These are phyloP conservation scores for Cornus suecica DNA, from an alignment of 148 eudicot species.

Conservation along the genomic window DNA sequence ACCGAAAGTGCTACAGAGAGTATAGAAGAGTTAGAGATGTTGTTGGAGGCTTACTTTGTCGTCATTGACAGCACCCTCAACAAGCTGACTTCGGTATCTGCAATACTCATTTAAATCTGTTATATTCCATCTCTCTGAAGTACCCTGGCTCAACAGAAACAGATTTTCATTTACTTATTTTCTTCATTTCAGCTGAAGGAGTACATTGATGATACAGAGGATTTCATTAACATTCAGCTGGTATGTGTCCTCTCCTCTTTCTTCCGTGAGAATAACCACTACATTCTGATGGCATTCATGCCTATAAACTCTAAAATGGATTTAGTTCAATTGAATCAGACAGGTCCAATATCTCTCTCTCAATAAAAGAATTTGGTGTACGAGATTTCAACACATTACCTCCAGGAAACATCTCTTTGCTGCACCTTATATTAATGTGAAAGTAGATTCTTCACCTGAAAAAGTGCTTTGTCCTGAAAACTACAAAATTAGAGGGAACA, in stretches of 20 bases:
- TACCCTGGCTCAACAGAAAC: not conserved
- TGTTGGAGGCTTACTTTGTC: conserved; percentile 96
- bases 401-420: too few species aligned
- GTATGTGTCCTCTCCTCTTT: conserved; percentile 39
- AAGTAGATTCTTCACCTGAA: too few species aligned
- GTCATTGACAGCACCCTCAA: conserved; percentile 95
- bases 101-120: not conserved
- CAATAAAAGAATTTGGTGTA: not conserved
- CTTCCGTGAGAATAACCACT: not conserved
- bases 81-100: conserved; percentile 82
- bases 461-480: too few species aligned
- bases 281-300: not conserved
- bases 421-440: too few species aligned
- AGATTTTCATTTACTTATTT: not conserved
- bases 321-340: not conserved
- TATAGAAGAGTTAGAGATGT: conserved; percentile 95
- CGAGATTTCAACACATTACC: not conserved
- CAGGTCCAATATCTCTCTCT: not conserved
- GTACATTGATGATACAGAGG: conserved; percentile 98
- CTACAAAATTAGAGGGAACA: too few species aligned
- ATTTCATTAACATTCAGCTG: conserved; percentile 95
- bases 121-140: not conserved
- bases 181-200: conserved; percentile 81
- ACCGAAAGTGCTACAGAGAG: conserved; percentile 65
- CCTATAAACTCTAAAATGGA: not conserved